Evolutionary conservation across 768 basidiomycete species (phyloP).

Genomic region (Termitomyces sp.): DNA sequence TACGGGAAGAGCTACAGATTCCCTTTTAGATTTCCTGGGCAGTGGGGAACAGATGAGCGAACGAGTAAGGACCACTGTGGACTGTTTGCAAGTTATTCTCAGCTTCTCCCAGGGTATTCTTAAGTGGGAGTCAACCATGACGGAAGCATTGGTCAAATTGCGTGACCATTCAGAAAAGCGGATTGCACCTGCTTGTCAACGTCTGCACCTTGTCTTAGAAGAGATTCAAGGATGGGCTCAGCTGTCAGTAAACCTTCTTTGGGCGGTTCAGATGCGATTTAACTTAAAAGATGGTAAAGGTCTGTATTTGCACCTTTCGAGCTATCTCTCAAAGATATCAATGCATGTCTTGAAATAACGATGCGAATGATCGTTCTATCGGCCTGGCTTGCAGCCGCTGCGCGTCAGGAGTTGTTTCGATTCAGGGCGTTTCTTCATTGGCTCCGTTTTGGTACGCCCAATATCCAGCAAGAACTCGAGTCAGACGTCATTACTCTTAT

Average conservation of each 20-base stretch:
- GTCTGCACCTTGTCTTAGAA: constrained; percentile 68
- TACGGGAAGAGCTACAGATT: constrained; percentile 67
- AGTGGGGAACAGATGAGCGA: constrained; percentile 80
- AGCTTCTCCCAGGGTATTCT: constrained; percentile 52
- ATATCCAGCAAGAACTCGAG: not conserved
- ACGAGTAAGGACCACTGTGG: constrained; percentile 41
- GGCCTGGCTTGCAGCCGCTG: constrained; percentile 62
- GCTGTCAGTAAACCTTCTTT: constrained; percentile 38
- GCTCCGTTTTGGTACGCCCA: constrained; percentile 60
- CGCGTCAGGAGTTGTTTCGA: constrained; percentile 60
- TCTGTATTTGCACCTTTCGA: constrained; percentile 52
- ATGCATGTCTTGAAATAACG: constrained; percentile 45
- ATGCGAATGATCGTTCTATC: constrained; percentile 56
- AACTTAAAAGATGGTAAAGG: constrained; percentile 30
- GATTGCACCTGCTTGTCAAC: constrained; percentile 69
- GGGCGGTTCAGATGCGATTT: not conserved
- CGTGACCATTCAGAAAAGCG: constrained; percentile 70
- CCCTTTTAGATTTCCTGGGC: constrained; percentile 68
- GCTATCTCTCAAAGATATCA: constrained; percentile 44
- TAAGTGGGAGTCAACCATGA: constrained; percentile 76
- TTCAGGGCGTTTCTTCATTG: constrained; percentile 80
- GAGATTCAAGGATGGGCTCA: constrained; percentile 76
- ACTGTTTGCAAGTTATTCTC: constrained; percentile 17
- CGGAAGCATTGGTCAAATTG: constrained; percentile 63
- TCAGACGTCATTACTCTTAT: not conserved